Evolutionary conservation across 1,284 basidiomycete genomes (phyloP).

Genomic region (Nidula niveotomentosa): DNA sequence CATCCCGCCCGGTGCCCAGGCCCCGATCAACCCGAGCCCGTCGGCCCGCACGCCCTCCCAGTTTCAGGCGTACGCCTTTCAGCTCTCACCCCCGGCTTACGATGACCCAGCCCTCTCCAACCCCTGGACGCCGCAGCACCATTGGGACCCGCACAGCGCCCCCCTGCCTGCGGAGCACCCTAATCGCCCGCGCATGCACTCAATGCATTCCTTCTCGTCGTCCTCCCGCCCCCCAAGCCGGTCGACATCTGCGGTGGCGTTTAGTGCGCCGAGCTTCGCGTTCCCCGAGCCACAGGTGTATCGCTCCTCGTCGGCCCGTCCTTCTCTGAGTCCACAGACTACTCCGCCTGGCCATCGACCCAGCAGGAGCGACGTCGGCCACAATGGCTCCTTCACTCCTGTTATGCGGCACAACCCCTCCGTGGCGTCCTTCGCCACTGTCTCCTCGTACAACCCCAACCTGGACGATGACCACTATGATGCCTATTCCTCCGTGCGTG

Average conservation of each 20-base stretch:
- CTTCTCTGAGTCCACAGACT: constrained; percentile 9
- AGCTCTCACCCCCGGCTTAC: constrained; percentile 22
- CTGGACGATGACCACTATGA: constrained; percentile 28
- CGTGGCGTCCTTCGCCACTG: constrained; percentile 27
- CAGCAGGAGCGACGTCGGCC: constrained; percentile 40
- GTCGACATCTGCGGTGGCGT: constrained; percentile 17
- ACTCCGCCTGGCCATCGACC: constrained; percentile 29
- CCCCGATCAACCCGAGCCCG: constrained; percentile 26
- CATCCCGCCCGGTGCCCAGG: constrained; percentile 35
- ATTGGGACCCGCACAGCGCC: neutral
- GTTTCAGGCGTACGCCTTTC: too few species aligned
- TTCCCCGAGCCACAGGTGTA: constrained; percentile 56
- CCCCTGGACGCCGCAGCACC: constrained; percentile 23
- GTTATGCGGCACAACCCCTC: constrained; percentile 28
- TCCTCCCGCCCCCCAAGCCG: constrained; percentile 27
- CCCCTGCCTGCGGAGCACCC: constrained; percentile 17
- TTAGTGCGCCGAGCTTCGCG: constrained; percentile 18
- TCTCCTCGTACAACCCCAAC: constrained; percentile 34
- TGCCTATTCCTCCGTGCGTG: neutral
- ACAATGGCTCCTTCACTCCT: constrained; percentile 7
- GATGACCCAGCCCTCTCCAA: constrained; percentile 9
- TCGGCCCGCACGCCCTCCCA: constrained; percentile 8
- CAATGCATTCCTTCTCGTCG: constrained; percentile 25
- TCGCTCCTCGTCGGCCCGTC: constrained; percentile 41
- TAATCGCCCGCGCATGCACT: constrained; percentile 21